A percentile compares a stretch with the other conserved stretches of the same genome.
Evolutionary conservation across 2,329 filamentous ascomycete genomes (phyloP).

Genomic region (Alternaria atra): DNA sequence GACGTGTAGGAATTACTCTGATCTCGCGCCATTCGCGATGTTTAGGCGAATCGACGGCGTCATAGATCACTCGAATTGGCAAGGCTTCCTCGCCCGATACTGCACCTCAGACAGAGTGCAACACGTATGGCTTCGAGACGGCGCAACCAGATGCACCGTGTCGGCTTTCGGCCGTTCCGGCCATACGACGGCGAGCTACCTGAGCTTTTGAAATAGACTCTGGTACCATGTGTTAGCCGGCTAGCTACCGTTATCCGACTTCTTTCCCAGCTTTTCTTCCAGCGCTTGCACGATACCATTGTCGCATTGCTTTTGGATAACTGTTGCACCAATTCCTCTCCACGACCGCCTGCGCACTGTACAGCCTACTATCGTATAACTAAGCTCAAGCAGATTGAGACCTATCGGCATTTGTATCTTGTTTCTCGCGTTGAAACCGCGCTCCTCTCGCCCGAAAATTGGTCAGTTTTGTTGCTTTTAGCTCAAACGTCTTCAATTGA

Average conservation of each 20-base stretch:
- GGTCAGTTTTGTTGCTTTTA: background rate
- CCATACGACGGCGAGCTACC: constrained; percentile 1
- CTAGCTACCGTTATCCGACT: constrained; percentile 9
- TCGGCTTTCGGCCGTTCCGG: constrained; percentile 27
- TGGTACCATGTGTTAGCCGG: constrained; percentile 4
- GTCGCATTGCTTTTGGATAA: constrained; percentile 6
- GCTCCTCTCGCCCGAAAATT: background rate
- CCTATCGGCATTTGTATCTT: background rate
- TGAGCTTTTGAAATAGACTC: constrained; percentile 17
- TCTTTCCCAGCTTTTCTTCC: constrained; percentile 11
- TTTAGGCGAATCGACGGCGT: constrained; percentile 35
- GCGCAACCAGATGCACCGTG: constrained; percentile 28
- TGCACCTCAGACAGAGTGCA: constrained; percentile 43
- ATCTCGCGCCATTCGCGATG: constrained; percentile 8
- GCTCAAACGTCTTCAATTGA: constrained; percentile 1
- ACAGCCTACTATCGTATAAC: background rate
- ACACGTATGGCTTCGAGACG: constrained; percentile 34
- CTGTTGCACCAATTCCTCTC: background rate
- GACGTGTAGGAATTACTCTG: background rate
- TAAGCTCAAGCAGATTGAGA: background rate
- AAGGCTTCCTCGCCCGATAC: constrained; percentile 42
- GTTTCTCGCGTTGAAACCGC: background rate
- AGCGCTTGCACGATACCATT: constrained; percentile 9
- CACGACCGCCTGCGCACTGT: background rate
- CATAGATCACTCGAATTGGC: constrained; percentile 48